Evolutionary conservation across 805 yeast species (phyloP).

Genomic region (Candida suzukii): DNA sequence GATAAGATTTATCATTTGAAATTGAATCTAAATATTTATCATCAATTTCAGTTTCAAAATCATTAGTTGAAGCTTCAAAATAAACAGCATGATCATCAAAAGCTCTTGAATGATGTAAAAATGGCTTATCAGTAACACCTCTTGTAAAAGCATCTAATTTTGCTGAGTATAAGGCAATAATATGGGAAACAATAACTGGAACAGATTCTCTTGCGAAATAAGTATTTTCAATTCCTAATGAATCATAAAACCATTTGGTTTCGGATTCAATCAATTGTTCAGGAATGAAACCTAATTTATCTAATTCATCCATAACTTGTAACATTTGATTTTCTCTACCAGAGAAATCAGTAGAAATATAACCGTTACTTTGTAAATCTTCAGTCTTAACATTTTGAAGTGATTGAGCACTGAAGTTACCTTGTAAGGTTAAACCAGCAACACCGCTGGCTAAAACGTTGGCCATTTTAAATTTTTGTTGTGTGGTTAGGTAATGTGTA

Average conservation of each 20-base stretch:
- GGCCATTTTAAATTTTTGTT: too few species aligned
- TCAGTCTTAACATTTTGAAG: conserved; percentile 24
- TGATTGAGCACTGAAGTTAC: conserved; percentile 28
- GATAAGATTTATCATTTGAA: conserved; percentile 33
- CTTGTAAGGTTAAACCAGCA: conserved; percentile 24
- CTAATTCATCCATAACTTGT: conserved; percentile 73
- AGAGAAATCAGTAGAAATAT: conserved; percentile 65
- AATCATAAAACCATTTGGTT: conserved; percentile 82
- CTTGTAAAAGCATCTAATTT: conserved; percentile 82
- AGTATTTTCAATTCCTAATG: conserved; percentile 85
- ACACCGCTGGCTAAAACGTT: too few species aligned
- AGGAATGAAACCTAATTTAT: conserved; percentile 83
- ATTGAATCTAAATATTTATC: conserved; percentile 63
- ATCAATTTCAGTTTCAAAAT: conserved; percentile 74
- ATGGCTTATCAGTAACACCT: conserved; percentile 42
- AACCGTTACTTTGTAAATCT: conserved; percentile 41
- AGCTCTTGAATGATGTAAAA: conserved; percentile 75
- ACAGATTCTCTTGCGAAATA: conserved; percentile 85
- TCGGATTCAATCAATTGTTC: conserved; percentile 79
- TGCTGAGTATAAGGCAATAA: conserved; percentile 85
- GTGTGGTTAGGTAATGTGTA: too few species aligned
- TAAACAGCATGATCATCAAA: conserved; percentile 84
- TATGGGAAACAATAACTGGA: conserved; percentile 72
- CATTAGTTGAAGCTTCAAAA: conserved; percentile 59
- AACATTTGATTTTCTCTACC: conserved; percentile 65